phyloP scores from a whole-genome alignment of 2,329 filamentous ascomycete species.

The Coniochaeta pulveracea region DNA sequence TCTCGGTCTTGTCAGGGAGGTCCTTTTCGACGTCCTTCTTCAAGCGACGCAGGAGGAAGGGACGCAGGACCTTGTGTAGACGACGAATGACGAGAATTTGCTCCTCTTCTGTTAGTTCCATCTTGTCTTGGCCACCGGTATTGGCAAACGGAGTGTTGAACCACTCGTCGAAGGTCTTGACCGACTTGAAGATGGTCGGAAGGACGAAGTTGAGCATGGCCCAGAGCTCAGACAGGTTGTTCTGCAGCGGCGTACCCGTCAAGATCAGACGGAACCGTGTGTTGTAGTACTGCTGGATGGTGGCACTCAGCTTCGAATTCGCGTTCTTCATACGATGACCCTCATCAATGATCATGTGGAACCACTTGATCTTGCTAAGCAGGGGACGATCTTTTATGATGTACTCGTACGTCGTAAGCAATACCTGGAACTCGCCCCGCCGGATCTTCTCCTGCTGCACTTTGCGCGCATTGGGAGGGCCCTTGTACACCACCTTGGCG shows the following conservation, averaged over 20 bases:
- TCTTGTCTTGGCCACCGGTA: constrained; percentile 94
- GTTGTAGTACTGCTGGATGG: constrained; percentile 88
- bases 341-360: constrained; percentile 99
- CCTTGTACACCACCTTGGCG: constrained; percentile 87
- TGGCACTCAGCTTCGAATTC: constrained; percentile 89
- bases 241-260: constrained; percentile 93
- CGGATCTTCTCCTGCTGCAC: constrained; percentile 88
- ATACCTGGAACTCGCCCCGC: constrained; percentile 88
- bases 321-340: constrained; percentile 99
- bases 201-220: constrained; percentile 97
- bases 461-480: constrained; percentile 78
- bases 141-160: constrained; percentile 99
- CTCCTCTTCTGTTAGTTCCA: constrained; percentile 99
- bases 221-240: constrained; percentile 94
- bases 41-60: constrained; percentile 92
- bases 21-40: constrained; percentile 99
- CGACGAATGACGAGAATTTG: constrained; percentile 95
- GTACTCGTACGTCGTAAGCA: constrained; percentile 97
- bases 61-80: constrained; percentile 92
- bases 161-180: constrained; percentile 98
- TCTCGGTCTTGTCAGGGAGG: constrained; percentile 95
- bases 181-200: constrained; percentile 97
- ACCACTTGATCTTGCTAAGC: constrained; percentile 97
- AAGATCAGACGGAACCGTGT: constrained; percentile 94
- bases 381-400: constrained; percentile 97